Percentiles rank a stretch among this genome's conserved stretches.
Evolutionary conservation across 495 filamentous ascomycete genomes (phyloP).

Genomic region (Neurospora cerealis): DNA sequence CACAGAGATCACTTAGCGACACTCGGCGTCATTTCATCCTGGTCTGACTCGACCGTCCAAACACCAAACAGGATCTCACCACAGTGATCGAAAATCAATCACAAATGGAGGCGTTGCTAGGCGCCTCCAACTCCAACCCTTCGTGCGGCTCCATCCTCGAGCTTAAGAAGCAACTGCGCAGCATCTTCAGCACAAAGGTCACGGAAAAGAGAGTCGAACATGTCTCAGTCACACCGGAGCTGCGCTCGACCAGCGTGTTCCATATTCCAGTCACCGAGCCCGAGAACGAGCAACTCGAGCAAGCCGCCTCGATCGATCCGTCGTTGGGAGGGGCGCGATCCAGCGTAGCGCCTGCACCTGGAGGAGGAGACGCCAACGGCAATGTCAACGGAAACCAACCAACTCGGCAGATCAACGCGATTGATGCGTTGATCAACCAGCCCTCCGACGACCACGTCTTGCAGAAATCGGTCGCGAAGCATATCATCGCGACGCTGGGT

Average conservation of each 20-base stretch:
- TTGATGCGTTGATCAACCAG: slow-evolving; percentile 33
- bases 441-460: slow-evolving; percentile 29
- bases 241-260: slow-evolving; percentile 27
- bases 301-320: slow-evolving; percentile 15
- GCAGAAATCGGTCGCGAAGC: slow-evolving; percentile 31
- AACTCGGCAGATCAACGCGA: slow-evolving; percentile 19
- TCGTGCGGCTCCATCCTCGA: slow-evolving; percentile 30
- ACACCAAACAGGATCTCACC: neutral
- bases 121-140: slow-evolving; percentile 17
- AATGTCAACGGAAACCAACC: slow-evolving; percentile 1
- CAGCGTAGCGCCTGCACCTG: slow-evolving; percentile 1
- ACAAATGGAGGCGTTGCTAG: slow-evolving; percentile 28
- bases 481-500: slow-evolving; percentile 28
- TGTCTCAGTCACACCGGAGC: slow-evolving; percentile 27
- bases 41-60: neutral
- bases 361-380: neutral
- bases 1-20: neutral
- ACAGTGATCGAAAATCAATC: neutral
- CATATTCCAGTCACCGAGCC: slow-evolving; percentile 21
- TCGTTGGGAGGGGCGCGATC: slow-evolving; percentile 14
- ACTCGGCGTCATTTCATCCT: neutral
- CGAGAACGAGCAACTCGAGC: slow-evolving; percentile 23
- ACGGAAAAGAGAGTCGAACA: slow-evolving; percentile 32
- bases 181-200: slow-evolving; percentile 21
- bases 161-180: slow-evolving; percentile 28